These are phyloP conservation scores for Lagenaria siceraria DNA, from an alignment of 306 rosid species.

Conservation along the genomic window DNA sequence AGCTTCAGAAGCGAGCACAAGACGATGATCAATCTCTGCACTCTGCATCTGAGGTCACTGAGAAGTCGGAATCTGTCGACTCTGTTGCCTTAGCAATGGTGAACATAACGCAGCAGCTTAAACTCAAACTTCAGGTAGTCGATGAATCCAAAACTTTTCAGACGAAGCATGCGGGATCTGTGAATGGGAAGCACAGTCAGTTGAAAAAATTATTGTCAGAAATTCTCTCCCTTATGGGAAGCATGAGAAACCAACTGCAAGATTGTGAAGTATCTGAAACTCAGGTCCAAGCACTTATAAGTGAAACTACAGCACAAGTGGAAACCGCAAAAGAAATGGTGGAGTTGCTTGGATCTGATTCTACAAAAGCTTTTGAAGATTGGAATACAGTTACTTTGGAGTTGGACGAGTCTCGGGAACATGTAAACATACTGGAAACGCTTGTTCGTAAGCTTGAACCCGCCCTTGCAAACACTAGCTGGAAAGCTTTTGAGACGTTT, in stretches of 20 bases:
- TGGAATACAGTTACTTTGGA: constrained; percentile 38
- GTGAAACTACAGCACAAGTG: constrained; percentile 50
- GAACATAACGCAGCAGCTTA: constrained; percentile 54
- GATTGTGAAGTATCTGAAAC: constrained; percentile 58
- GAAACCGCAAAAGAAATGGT: constrained; percentile 49
- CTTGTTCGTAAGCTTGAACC: constrained; percentile 36
- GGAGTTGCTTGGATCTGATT: constrained; percentile 45
- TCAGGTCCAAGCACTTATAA: constrained; percentile 38
- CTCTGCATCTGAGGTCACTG: constrained; percentile 34
- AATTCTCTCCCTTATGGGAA: constrained; percentile 44
- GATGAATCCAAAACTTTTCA: constrained; percentile 38
- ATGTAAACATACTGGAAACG: constrained; percentile 38
- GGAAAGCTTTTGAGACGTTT: constrained; percentile 1
- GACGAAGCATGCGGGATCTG: constrained; percentile 30
- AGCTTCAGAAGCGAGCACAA: constrained; percentile 33
- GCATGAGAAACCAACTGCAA: constrained; percentile 46
- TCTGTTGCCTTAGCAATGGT: constrained; percentile 40
- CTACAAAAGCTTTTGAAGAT: constrained; percentile 34
- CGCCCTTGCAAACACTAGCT: constrained; percentile 7
- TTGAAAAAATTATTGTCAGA: constrained; percentile 55
- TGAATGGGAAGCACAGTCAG: constrained; percentile 35
- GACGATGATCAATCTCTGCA: constrained; percentile 35
- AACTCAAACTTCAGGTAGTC: constrained; percentile 47
- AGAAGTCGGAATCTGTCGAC: constrained; percentile 35
- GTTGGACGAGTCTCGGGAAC: constrained; percentile 45